A percentile compares a stretch with the other conserved stretches of the same genome.
Evolutionary conservation across 2,329 filamentous ascomycete genomes (phyloP).

Genomic region (Raffaelea albimanens): DNA sequence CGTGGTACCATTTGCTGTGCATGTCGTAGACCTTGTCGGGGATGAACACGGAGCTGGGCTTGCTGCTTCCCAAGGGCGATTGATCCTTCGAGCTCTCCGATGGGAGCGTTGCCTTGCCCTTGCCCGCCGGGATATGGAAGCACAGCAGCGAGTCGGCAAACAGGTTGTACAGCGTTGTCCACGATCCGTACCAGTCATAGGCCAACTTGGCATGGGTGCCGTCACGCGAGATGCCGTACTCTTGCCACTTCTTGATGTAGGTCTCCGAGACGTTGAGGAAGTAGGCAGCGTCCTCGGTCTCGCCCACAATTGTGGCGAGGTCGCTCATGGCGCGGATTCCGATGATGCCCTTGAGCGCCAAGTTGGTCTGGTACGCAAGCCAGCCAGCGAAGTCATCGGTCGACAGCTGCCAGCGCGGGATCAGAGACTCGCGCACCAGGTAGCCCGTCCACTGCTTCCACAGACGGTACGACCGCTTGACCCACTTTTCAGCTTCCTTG

Average conservation of each 20-base stretch:
- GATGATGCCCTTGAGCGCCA: slow-evolving; percentile 68
- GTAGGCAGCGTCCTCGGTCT: slow-evolving; percentile 47
- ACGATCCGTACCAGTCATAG: slow-evolving; percentile 69
- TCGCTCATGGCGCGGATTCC: slow-evolving; percentile 72
- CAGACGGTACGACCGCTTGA: slow-evolving; percentile 49
- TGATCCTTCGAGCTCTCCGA: neutral
- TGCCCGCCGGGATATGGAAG: slow-evolving; percentile 17
- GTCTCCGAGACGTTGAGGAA: slow-evolving; percentile 54
- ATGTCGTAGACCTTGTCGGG: slow-evolving; percentile 66
- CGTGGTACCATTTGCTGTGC: slow-evolving; percentile 72
- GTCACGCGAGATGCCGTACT: slow-evolving; percentile 57
- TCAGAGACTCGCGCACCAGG: slow-evolving; percentile 58
- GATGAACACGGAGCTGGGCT: slow-evolving; percentile 46
- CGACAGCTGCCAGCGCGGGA: slow-evolving; percentile 62
- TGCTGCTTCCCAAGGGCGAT: slow-evolving; percentile 7
- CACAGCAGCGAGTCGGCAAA: slow-evolving; percentile 49
- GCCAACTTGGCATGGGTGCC: slow-evolving; percentile 62
- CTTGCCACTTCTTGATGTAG: slow-evolving; percentile 64
- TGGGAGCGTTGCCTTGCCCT: neutral
- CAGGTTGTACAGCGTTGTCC: slow-evolving; percentile 68
- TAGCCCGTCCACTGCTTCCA: slow-evolving; percentile 72
- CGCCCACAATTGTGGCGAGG: slow-evolving; percentile 49
- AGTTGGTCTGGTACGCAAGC: slow-evolving; percentile 64
- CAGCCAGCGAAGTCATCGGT: slow-evolving; percentile 74
- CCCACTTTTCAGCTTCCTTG: slow-evolving; percentile 28